Base-by-base conservation (phyloP, 768 basidiomycete species). In the Arthromyces matolae region DNA sequence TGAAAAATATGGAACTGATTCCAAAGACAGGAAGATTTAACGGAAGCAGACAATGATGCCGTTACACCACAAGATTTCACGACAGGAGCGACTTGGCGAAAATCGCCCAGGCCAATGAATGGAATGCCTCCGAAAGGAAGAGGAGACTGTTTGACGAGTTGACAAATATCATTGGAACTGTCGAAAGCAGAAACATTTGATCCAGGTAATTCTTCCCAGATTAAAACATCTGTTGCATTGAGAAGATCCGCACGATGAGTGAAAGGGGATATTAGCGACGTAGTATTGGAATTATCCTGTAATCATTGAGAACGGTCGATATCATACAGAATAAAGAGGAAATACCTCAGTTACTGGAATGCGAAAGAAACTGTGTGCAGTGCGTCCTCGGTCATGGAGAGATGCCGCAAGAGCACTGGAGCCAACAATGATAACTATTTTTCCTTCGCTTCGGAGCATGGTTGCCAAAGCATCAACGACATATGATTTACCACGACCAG, bases 371-470 rank as follows among this genome's bases (percentile, higher is more conserved):
- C 19, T 46, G 18, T 52, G 46, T 16, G 51, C 46, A 20, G 51
- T 48, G 22, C 36, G n/a, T 4, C 47, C 47, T 29, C 47, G 4
- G 34, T 41, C 9, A 23, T 52, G 34, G 19, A 52, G 51, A 8
- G 37, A 18, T 2, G 47, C 51, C n/a, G 51, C 47, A n/a, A 52
- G 35, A 6, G 51, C 51, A 22, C 29, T 41, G 5, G 51, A 47
- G 12, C 35, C 50, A 41, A 48, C 41, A 24, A 28, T 42, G 9
- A 52, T 38, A 14, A 47, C 29, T 8, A 48, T 52, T 22, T 23
- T 28, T 3, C 22, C 20, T 24, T 25, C n/a, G 20, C 46, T 36
- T 36, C 47, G 29, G 22, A 52, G 20, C 16, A 32, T 27, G 22
- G 38, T 23, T 13, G 20, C 32, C 14, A 31, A 8, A 14, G 29